These are phyloP conservation scores for Penicillium palitans DNA, from an alignment of 2,329 filamentous ascomycete genomes.

Conservation along the genomic window DNA sequence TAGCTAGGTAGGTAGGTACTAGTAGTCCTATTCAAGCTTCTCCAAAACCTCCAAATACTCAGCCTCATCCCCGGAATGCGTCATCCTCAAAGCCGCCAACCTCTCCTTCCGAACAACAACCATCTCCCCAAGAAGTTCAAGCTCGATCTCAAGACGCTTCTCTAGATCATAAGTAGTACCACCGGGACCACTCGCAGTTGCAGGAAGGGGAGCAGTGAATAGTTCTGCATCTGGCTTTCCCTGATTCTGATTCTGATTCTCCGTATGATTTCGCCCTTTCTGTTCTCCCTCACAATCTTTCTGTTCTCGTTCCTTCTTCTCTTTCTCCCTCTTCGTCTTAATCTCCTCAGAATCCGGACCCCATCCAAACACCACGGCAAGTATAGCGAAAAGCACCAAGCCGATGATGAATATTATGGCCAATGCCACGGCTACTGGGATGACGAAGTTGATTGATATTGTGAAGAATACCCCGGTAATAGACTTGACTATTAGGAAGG, in stretches of 20 bases:
- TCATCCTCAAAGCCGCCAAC: background rate
- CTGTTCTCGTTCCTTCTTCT: background rate
- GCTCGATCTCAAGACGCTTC: background rate
- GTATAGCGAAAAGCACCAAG: background rate
- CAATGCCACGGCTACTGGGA: background rate
- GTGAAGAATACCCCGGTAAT: background rate
- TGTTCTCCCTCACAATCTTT: background rate
- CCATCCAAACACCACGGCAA: background rate
- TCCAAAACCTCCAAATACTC: background rate
- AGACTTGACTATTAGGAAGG: background rate
- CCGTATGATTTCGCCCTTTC: too few species aligned
- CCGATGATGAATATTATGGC: background rate
- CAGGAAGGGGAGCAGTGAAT: background rate
- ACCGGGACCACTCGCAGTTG: background rate
- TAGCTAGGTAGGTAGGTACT: background rate
- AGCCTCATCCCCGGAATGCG: background rate
- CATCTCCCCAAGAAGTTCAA: background rate
- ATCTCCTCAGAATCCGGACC: background rate
- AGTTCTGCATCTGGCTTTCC: background rate
- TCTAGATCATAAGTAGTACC: background rate
- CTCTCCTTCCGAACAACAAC: background rate
- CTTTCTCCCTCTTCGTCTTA: background rate
- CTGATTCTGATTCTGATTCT: too few species aligned
- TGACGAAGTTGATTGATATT: background rate
- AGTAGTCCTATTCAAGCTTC: background rate